These are phyloP conservation scores for Solanum microdontum DNA, from an alignment of 257 asterid genomes.

Conservation along the genomic window DNA sequence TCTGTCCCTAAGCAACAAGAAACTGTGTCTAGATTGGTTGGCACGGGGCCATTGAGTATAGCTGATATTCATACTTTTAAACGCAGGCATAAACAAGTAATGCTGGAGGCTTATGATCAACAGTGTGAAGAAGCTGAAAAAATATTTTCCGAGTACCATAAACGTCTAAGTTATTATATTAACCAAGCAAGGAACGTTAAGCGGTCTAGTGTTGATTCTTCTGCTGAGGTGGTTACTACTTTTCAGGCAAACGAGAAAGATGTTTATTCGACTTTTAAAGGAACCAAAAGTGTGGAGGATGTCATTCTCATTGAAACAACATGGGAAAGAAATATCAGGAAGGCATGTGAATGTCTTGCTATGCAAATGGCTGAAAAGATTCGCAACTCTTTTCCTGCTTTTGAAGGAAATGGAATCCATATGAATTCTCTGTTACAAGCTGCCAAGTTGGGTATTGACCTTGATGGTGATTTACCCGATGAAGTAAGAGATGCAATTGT, in stretches of 20 bases:
- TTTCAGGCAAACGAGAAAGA: slow-evolving; percentile 56
- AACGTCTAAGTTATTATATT: slow-evolving; percentile 63
- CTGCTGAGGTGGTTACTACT: slow-evolving; percentile 64
- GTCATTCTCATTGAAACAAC: slow-evolving; percentile 81
- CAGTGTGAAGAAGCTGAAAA: slow-evolving; percentile 97
- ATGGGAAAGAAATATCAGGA: slow-evolving; percentile 76
- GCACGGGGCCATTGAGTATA: not conserved
- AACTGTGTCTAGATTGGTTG: not conserved
- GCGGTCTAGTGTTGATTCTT: slow-evolving; percentile 43
- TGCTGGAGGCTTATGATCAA: slow-evolving; percentile 90
- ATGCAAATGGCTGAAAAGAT: slow-evolving; percentile 63
- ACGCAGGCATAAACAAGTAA: slow-evolving; percentile 89
- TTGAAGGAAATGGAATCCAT: slow-evolving; percentile 85
- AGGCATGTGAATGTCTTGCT: slow-evolving; percentile 81
- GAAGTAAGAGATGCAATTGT: slow-evolving; percentile 59
- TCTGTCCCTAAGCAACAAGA: not conserved
- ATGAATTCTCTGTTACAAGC: slow-evolving; percentile 62
- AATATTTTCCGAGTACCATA: slow-evolving; percentile 92
- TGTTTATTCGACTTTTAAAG: slow-evolving; percentile 25
- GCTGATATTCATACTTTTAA: slow-evolving; percentile 4
- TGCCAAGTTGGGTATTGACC: slow-evolving; percentile 64
- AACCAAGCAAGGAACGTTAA: slow-evolving; percentile 79
- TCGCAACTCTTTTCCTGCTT: slow-evolving; percentile 76
- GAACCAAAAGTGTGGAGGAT: slow-evolving; percentile 57
- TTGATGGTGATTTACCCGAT: slow-evolving; percentile 56